Conservation (phyloP, 1,139 yeast species). For the Zygosaccharomyces sapae region DNA sequence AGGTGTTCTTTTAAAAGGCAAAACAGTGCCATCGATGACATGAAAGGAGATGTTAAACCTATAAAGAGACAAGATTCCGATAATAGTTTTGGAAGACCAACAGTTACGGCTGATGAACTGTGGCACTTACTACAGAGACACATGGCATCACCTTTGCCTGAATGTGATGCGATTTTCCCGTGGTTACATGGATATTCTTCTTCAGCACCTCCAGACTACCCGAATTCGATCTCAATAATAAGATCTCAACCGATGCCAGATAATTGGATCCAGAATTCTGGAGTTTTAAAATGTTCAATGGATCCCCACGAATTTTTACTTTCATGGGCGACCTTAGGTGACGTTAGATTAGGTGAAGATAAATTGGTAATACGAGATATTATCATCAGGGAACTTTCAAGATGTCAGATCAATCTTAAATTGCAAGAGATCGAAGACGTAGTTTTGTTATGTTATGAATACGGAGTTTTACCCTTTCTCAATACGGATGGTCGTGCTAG, state of each 20-base stretch:
- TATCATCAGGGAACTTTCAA: constrained; percentile 10
- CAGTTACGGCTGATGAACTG: constrained; percentile 11
- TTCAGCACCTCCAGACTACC: constrained; percentile 21
- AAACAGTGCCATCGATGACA: constrained; percentile 11
- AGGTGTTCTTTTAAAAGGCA: constrained; percentile 16
- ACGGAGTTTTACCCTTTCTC: constrained; percentile 28
- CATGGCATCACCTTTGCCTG: constrained; percentile 51
- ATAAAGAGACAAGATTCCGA: constrained; percentile 14
- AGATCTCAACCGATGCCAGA: constrained; percentile 40
- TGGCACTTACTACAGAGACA: constrained; percentile 17
- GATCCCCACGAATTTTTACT: constrained; percentile 56
- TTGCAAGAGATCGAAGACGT: constrained; percentile 13
- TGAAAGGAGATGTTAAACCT: constrained; percentile 4
- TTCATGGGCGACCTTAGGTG: constrained; percentile 31
- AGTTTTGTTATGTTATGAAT: constrained; percentile 19
- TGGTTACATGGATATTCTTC: constrained; percentile 74
- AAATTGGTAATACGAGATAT: constrained; percentile 11
- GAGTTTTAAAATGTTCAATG: constrained; percentile 60
- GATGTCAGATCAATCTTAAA: constrained; percentile 3
- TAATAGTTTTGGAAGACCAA: constrained; percentile 1
- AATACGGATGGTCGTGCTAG: constrained; percentile 28
- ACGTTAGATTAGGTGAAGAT: constrained; percentile 9
- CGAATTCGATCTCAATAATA: constrained; percentile 47
- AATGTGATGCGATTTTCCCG: constrained; percentile 69
- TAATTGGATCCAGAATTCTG: constrained; percentile 41